phyloP scores from a whole-genome alignment of 768 basidiomycete species.

The Strobilomyces dryophilus region DNA sequence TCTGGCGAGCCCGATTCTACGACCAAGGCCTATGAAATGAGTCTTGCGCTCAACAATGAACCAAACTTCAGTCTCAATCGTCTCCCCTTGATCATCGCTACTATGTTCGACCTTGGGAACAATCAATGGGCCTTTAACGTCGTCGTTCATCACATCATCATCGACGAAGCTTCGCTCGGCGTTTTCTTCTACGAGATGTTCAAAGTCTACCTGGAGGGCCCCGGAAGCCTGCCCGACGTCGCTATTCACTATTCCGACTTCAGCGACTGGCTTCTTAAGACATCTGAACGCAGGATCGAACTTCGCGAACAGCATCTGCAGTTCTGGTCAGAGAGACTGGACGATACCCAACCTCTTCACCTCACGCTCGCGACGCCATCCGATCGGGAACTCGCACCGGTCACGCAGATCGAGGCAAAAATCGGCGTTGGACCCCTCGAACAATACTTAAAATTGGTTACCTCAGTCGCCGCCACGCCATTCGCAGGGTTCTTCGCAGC shows the following conservation, averaged over 20 bases:
- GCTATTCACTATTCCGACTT: conserved; percentile 20
- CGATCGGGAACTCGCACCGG: conserved; percentile 23
- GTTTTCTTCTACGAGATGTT: conserved; percentile 31
- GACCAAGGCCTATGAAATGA: conserved; percentile 29
- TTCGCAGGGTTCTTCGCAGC: conserved; percentile 31
- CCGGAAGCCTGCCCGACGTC: conserved; percentile 23
- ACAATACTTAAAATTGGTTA: conserved; percentile 18
- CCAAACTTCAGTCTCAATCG: conserved; percentile 26
- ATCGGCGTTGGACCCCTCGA: conserved; percentile 17
- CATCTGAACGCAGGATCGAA: conserved; percentile 25
- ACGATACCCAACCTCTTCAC: conserved; percentile 14
- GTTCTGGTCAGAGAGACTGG: conserved; percentile 21
- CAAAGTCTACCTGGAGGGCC: conserved; percentile 24
- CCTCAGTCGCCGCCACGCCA: conserved; percentile 16
- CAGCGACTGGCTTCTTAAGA: conserved; percentile 25
- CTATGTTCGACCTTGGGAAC: conserved; percentile 23
- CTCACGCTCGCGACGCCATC: conserved; percentile 26
- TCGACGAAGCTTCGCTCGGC: conserved; percentile 27
- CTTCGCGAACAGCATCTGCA: conserved; percentile 23
- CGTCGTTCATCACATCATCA: conserved; percentile 30
- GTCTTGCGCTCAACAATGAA: conserved; percentile 19
- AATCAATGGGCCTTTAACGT: conserved; percentile 27
- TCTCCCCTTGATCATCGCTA: conserved; percentile 22
- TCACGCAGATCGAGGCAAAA: conserved; percentile 27
- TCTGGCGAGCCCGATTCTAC: conserved; percentile 22